Base-by-base conservation (phyloP, 2,329 filamentous ascomycete species). In the Sarocladiaceae sp. region DNA sequence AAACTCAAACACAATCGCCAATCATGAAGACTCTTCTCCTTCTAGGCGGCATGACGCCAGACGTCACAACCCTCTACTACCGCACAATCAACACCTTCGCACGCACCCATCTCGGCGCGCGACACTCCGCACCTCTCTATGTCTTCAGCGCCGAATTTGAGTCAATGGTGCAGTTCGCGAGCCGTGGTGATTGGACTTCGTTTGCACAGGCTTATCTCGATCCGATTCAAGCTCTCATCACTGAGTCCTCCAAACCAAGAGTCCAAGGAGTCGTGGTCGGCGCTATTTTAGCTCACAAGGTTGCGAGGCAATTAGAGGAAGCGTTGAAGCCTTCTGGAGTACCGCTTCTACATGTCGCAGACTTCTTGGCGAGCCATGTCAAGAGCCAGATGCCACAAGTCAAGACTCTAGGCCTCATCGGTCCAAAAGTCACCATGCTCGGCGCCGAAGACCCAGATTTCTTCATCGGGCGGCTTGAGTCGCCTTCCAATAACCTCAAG, bases 1-100 rank as follows among this genome's bases (percentile, higher is more conserved):
- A 33, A 33, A 20, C 37, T 22, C 10, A 42, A 13, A 11, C 18
- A 20, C 11, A n/a, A 23, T 22, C 18, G 4, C 8, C 18, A 15
- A 39, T 15, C 8, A 53, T 55, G 53, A 55, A 53, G 29, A 44
- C 28, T 13, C 23, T 55, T n/a, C 53, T 55, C 7, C 47, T 55
- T 11, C 51, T 55, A 8, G 53, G 53, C n/a, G 53, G 53, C 5
- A 55, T 55, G 53, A 55, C 53, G 35, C 51, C 53, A 26, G 53
- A 55, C 47, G 53, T 55, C 28, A 55, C 53, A 18, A 35, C 31
- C 22, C 51, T 55, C 51, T 55, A 53, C 53, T 55, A 55, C 47
- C 31, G 49, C 23, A 46, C 40, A 42, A 55, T 55, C 46, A 55
- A 52, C 33, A 46, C 44, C 20, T 22, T 47, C 46, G 47, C 46